Percentiles rank a stretch among this genome's conserved stretches.
Conservation (phyloP, 2,329 filamentous ascomycete species). For the Xylariales sp. region DNA sequence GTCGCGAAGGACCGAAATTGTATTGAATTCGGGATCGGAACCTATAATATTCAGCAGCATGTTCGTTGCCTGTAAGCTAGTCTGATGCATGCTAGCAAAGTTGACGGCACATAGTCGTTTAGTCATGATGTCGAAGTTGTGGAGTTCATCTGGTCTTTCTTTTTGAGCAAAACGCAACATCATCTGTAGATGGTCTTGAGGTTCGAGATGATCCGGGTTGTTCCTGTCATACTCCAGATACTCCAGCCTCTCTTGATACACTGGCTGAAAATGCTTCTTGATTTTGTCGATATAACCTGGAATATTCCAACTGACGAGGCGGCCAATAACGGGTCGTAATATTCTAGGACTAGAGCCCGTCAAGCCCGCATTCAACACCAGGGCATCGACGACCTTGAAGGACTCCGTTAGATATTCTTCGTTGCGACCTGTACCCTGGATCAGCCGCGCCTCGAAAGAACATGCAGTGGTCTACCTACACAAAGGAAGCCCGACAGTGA, state of each 20-base stretch:
- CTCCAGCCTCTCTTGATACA: slow-evolving; percentile 16
- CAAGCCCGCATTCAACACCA: slow-evolving; percentile 28
- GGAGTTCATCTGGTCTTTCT: slow-evolving; percentile 32
- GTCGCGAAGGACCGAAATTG: slow-evolving; percentile 31
- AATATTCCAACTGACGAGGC: slow-evolving; percentile 18
- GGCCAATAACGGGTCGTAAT: slow-evolving; percentile 28
- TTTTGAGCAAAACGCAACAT: slow-evolving; percentile 35
- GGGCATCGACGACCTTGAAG: slow-evolving; percentile 25
- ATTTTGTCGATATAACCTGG: slow-evolving; percentile 20
- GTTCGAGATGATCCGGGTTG: slow-evolving; percentile 17
- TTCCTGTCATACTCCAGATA: slow-evolving; percentile 15
- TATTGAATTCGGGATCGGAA: slow-evolving; percentile 33
- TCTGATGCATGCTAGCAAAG: slow-evolving; percentile 36
- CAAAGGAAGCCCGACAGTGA: slow-evolving; percentile 20
- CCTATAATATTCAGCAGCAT: slow-evolving; percentile 38
- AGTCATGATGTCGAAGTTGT: slow-evolving; percentile 23
- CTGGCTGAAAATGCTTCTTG: slow-evolving; percentile 20
- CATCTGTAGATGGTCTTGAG: slow-evolving; percentile 36
- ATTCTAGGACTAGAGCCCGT: slow-evolving; percentile 24
- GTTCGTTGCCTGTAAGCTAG: slow-evolving; percentile 33
- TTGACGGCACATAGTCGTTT: slow-evolving; percentile 28
- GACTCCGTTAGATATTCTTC: slow-evolving; percentile 28
- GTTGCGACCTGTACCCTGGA: slow-evolving; percentile 23
- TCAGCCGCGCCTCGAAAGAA: neutral
- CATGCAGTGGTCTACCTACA: slow-evolving; percentile 20